Evolutionary conservation across 352 stramenopile genomes (phyloP).

Genomic region (Pythium aphanidermatum): DNA sequence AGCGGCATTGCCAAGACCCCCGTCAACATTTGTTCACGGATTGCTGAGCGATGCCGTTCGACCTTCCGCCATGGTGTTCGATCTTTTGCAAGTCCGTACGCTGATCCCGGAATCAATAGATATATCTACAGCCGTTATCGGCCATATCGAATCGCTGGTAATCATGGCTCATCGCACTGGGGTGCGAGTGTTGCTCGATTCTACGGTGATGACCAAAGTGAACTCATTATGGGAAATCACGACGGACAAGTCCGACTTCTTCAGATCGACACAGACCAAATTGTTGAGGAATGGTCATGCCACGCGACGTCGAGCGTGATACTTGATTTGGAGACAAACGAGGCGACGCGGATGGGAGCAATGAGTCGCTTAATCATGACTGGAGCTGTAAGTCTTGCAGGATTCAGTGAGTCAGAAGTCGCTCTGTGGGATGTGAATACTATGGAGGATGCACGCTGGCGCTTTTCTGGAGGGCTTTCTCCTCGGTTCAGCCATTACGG

Average conservation of each 20-base stretch:
- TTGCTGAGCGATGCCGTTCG: constrained; percentile 45
- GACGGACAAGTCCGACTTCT: constrained; percentile 55
- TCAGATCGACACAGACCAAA: constrained; percentile 51
- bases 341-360: constrained; percentile 38
- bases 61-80: constrained; percentile 37
- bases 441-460: constrained; percentile 58
- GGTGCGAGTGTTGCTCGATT: constrained; percentile 58
- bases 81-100: constrained; percentile 44
- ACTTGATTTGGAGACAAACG: constrained; percentile 66
- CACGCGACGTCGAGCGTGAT: constrained; percentile 67
- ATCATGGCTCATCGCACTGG: constrained; percentile 47
- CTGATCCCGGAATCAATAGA: constrained; percentile 63
- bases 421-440: constrained; percentile 67
- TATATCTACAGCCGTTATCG: constrained; percentile 79
- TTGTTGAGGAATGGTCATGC: constrained; percentile 73
- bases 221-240: constrained; percentile 72
- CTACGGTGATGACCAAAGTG: constrained; percentile 48
- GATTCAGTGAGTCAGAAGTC: constrained; percentile 51
- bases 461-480: constrained; percentile 45
- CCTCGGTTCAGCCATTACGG: constrained; percentile 78
- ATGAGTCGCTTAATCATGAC: constrained; percentile 56
- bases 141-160: constrained; percentile 52
- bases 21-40: constrained; percentile 54
- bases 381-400: constrained; percentile 36
- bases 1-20: constrained; percentile 32